Evolutionary conservation across 139 green algal species (phyloP), one percentile per base, ranked within the genome.

Genomic region (Auxenochlorella pyrenoidosa): DNA sequence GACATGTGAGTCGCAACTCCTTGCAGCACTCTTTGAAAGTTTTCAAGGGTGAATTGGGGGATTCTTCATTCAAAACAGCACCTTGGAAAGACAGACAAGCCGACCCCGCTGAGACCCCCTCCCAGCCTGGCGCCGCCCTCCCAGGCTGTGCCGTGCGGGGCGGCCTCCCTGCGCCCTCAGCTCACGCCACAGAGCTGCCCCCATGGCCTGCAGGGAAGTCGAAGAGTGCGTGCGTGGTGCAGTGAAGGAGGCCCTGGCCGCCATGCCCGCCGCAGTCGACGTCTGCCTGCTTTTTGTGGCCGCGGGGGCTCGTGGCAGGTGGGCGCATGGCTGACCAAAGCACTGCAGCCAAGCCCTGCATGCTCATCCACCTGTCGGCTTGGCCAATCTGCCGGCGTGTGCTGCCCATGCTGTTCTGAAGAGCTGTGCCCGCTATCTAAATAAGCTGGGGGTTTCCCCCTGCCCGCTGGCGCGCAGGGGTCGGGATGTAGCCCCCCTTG

Each of bases 231-330:
- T 71, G 34, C 1, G 36, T 1, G 36, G 43, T 3, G 82, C 66
- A 0, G 70, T 80, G 6, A 21, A 3, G 16, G 82, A 59, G 5
- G 82, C 70, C 2, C 68, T 51, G 5, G 34, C 68, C 10, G 13
- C 26, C 5, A 81, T 87, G 82, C 68, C 44, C 4, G 82, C 82
- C 22, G 44, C 68, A 26, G n/a, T 81, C 21, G 82, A 87, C 38
- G 66, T 87, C 21, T 77, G 65, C 47, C 44, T 87, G 16, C 32
- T 68, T 22, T 87, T 87, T 65, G 51, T 87, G 79, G 79, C 54
- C 8, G 44, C 44, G 44, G 18, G 15, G 40, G n/a, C 38, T 28
- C 30, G 30, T 2, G 44, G 43, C 44, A 66, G 75, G 75, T 82
- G 43, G n/a, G 44, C 72, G 10, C 38, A 21, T 0, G 68, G 68